Evolutionary conservation across 805 yeast species (phyloP).

Genomic region (Wickerhamiella kazuoi): DNA sequence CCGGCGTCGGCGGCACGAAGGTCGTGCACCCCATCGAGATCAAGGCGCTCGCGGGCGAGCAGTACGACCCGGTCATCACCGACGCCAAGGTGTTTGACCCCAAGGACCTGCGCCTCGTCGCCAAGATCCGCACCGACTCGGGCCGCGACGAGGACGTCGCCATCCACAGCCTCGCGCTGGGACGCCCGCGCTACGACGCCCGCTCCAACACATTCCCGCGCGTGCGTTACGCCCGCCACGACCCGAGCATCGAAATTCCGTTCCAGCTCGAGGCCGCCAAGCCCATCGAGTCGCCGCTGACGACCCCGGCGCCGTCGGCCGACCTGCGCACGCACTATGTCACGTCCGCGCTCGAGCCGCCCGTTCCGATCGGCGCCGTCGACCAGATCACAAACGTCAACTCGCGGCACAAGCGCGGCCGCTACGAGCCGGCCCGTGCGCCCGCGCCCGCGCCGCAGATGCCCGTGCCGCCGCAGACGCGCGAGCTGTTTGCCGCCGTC

Average conservation of each 20-base stretch:
- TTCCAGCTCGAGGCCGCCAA: constrained; percentile 58
- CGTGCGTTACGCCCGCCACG: constrained; percentile 55
- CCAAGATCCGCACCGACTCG: constrained; percentile 47
- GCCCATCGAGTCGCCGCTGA: constrained; percentile 37
- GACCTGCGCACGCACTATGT: constrained; percentile 62
- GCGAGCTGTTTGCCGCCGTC: constrained; percentile 22
- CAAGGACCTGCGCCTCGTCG: constrained; percentile 54
- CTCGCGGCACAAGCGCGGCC: constrained; percentile 42
- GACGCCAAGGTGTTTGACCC: constrained; percentile 48
- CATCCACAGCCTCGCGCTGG: constrained; percentile 52
- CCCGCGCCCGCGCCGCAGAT: constrained; percentile 44
- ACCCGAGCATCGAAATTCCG: constrained; percentile 56
- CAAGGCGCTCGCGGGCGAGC: constrained; percentile 29
- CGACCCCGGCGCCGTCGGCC: constrained; percentile 39
- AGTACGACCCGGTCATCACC: constrained; percentile 50
- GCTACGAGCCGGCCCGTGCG: constrained; percentile 39
- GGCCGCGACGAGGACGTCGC: constrained; percentile 56
- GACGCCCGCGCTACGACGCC: constrained; percentile 56
- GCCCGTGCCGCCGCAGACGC: constrained; percentile 46
- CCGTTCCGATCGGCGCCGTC: constrained; percentile 51
- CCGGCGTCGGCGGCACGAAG: constrained; percentile 49
- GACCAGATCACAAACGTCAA: constrained; percentile 58
- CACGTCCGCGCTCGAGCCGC: constrained; percentile 44
- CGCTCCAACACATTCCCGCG: constrained; percentile 60
- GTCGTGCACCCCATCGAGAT: constrained; percentile 52